phyloP scores from a whole-genome alignment of 257 asterid genomes.

The Penstemon newberryi region DNA sequence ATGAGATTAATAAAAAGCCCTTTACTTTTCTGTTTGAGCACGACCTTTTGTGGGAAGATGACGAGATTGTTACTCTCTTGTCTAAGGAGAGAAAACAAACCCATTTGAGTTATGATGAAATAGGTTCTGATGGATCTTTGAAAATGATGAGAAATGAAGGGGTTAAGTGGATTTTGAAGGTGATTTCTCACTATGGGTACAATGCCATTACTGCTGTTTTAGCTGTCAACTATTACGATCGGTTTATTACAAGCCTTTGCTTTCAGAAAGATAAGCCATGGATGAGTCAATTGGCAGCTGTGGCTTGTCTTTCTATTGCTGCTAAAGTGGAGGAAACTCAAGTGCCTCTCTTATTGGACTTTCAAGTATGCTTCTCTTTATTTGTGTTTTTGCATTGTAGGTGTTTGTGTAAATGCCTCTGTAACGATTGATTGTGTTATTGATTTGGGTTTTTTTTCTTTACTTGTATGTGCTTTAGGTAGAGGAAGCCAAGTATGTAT shows the following conservation, averaged over 20 bases:
- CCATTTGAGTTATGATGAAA: constrained; percentile 26
- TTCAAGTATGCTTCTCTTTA: constrained; percentile 59
- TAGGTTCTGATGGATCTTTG: constrained; percentile 47
- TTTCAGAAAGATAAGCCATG: constrained; percentile 91
- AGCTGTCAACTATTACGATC: constrained; percentile 68
- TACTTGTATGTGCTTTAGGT: constrained; percentile 44
- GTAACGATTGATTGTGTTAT: constrained; percentile 15
- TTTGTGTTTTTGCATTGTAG: constrained; percentile 21
- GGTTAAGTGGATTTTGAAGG: constrained; percentile 71
- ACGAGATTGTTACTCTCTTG: constrained; percentile 60
- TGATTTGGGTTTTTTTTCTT: constrained; percentile 25
- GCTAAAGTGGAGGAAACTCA: constrained; percentile 93
- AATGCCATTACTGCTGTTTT: constrained; percentile 60
- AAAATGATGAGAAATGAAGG: constrained; percentile 55
- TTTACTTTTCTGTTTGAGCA: constrained; percentile 46
- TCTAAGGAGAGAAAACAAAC: constrained; percentile 53
- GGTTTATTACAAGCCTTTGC: constrained; percentile 54
- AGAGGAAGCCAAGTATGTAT: constrained; percentile 60
- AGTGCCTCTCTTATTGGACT: constrained; percentile 77
- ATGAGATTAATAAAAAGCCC: constrained; percentile 30
- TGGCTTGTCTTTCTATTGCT: constrained; percentile 94
- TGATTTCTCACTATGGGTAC: constrained; percentile 60
- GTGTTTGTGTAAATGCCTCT: constrained; percentile 39
- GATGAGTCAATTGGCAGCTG: constrained; percentile 91
- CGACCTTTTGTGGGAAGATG: constrained; percentile 85